Percentiles rank a stretch among this genome's conserved stretches.
These are phyloP conservation scores for Candolleomyces aberdarensis DNA, from an alignment of 768 basidiomycete genomes.

Conservation along the genomic window DNA sequence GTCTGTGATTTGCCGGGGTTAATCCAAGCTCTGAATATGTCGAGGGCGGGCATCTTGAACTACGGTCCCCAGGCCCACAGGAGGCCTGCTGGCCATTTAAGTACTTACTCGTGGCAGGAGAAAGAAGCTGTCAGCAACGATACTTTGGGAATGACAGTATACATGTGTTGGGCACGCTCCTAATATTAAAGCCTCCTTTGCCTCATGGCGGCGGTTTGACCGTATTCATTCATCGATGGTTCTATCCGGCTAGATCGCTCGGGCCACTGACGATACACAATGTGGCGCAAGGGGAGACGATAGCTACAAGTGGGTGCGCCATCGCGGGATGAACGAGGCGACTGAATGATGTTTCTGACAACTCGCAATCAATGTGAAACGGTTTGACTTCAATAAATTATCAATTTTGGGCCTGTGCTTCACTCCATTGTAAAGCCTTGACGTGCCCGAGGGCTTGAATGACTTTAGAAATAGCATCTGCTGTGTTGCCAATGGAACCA, in stretches of 20 bases:
- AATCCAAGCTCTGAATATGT: constrained; percentile 2
- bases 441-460: constrained; percentile 59
- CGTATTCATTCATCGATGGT: neutral
- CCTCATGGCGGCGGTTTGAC: neutral
- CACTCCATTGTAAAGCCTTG: constrained; percentile 51
- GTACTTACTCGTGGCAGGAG: neutral
- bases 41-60: constrained; percentile 1
- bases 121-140: neutral
- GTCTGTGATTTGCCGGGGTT: neutral
- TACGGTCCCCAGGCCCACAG: neutral
- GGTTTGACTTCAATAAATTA: neutral
- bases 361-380: neutral
- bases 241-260: neutral
- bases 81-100: neutral
- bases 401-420: constrained; percentile 22
- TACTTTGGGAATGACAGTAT: neutral
- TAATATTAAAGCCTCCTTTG: neutral
- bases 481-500: constrained; percentile 48
- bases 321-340: neutral
- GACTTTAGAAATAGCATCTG: constrained; percentile 70
- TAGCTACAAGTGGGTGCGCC: too few relatives aligned
- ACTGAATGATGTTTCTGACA: neutral
- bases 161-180: neutral
- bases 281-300: too few relatives aligned
- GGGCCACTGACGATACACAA: too few relatives aligned